These are phyloP conservation scores for Lophiotrema nucula DNA, from an alignment of 495 filamentous ascomycete genomes.

Conservation along the genomic window DNA sequence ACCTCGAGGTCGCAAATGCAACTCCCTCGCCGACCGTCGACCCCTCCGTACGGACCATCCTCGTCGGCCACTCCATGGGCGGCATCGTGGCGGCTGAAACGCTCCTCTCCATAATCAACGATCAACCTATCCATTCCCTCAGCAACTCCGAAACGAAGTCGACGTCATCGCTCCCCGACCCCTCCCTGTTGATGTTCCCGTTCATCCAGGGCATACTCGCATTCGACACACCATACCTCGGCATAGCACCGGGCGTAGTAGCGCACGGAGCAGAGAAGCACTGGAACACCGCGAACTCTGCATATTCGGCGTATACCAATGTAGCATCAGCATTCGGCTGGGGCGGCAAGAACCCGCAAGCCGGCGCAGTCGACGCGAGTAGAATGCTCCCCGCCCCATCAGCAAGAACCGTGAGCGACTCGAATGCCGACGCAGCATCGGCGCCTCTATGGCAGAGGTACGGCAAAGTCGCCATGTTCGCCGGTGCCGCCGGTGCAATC, in stretches of 20 bases:
- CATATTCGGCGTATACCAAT: slow-evolving; percentile 66
- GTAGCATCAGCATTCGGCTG: slow-evolving; percentile 62
- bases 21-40: slow-evolving; percentile 86
- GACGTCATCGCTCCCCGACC: slow-evolving; percentile 32
- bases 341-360: slow-evolving; percentile 26
- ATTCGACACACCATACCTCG: slow-evolving; percentile 93
- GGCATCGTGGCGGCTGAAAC: slow-evolving; percentile 94
- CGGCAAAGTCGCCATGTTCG: slow-evolving; percentile 80
- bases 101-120: slow-evolving; percentile 64
- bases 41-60: slow-evolving; percentile 77
- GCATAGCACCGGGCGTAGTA: slow-evolving; percentile 83
- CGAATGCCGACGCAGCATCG: slow-evolving; percentile 50
- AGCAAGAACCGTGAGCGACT: slow-evolving; percentile 36
- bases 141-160: slow-evolving; percentile 21
- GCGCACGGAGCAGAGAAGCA: slow-evolving; percentile 87
- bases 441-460: slow-evolving; percentile 66
- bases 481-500: slow-evolving; percentile 75
- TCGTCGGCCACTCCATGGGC: slow-evolving; percentile 92
- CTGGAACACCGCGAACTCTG: slow-evolving; percentile 68
- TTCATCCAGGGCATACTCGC: slow-evolving; percentile 82
- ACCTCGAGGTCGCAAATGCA: slow-evolving; percentile 80
- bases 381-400: slow-evolving; percentile 38
- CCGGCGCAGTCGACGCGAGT: slow-evolving; percentile 20
- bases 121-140: slow-evolving; percentile 59
- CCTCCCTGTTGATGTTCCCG: slow-evolving; percentile 59